phyloP scores from a whole-genome alignment of 805 yeast species.

The Brettanomyces anomalus region DNA sequence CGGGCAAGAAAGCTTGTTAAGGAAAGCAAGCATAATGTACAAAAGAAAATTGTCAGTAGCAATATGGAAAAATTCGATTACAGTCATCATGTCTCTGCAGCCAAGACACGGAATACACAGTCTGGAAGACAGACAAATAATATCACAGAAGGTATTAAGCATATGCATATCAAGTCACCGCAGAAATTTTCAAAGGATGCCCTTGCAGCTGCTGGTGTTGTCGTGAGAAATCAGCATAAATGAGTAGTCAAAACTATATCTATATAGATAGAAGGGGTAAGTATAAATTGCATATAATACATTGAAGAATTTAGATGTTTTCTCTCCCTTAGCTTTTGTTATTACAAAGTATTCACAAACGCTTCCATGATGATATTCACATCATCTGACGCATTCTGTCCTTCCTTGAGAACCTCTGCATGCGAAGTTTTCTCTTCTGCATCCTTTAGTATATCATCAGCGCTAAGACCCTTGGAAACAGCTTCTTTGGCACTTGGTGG shows the following conservation, averaged over 20 bases:
- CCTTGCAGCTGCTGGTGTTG: constrained; percentile 6
- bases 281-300: background rate
- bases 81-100: too few species aligned
- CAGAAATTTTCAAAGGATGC: background rate
- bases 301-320: background rate
- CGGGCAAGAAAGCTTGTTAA: constrained; percentile 51
- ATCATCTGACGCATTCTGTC: constrained; percentile 71
- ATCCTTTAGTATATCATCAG: constrained; percentile 30
- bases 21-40: constrained; percentile 13
- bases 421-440: constrained; percentile 81
- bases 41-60: background rate
- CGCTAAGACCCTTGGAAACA: constrained; percentile 7
- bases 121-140: too few species aligned
- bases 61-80: too few species aligned
- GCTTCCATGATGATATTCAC: constrained; percentile 63
- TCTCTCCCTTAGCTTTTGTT: background rate
- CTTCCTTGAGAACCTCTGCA: constrained; percentile 82
- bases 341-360: constrained; percentile 29
- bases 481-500: constrained; percentile 60
- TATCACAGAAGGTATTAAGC: background rate
- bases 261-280: background rate
- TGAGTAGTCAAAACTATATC: background rate
- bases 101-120: too few species aligned
- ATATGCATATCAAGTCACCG: background rate
- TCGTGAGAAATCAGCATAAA: background rate